Base-by-base conservation (phyloP, 441 rosid species). In the Brassica hybrid region DNA sequence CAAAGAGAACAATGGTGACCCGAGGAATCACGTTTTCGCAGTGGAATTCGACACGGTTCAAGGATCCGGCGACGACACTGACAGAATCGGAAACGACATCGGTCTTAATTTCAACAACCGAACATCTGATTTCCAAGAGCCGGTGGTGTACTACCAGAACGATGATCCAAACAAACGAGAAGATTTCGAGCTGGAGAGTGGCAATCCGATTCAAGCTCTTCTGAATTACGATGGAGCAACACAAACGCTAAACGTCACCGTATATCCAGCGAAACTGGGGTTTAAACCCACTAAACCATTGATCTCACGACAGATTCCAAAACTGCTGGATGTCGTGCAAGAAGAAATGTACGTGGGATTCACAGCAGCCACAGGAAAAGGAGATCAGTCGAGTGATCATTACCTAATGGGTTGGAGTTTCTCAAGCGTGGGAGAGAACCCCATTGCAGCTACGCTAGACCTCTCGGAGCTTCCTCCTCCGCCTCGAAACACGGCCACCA, bases 321-420 rank as follows among this genome's bases (percentile, higher is more conserved):
- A 80, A 27, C 81, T 87, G 2, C 8, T 76, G 0, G 2, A 3
- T 0, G 13, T 75, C 1, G 72, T 90, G 61, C n/a, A 45, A 16
- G 90, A 87, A 43, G 69, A 5, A 8, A 88, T 84, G 87, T 88
- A 83, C 17, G 86, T 81, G 3, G 93, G 97, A 19, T 88, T 91
- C 81, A 90, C 97, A 0, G 90, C 94, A 9, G 81, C 97, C 0
- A 88, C 97, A 0, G 97, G 94, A 7, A 72, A 10, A 4, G 34
- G 13, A 9, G 38, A 63, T 1, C 78, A 71, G 6, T 54, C 85
- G 25, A 88, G 97, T 83, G 83, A 86, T 56, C 94, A 92, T 75
- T 92, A 92, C 73, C 61, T 92, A 7, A 58, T 86, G 67, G 97
- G 92, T 8, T 92, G 97, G 97, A 90, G 92, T 73, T 91, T 88